Percentiles rank a stretch among this genome's conserved stretches.
phyloP scores from a whole-genome alignment of 2,329 filamentous ascomycete species.

The Diaporthe batatas region DNA sequence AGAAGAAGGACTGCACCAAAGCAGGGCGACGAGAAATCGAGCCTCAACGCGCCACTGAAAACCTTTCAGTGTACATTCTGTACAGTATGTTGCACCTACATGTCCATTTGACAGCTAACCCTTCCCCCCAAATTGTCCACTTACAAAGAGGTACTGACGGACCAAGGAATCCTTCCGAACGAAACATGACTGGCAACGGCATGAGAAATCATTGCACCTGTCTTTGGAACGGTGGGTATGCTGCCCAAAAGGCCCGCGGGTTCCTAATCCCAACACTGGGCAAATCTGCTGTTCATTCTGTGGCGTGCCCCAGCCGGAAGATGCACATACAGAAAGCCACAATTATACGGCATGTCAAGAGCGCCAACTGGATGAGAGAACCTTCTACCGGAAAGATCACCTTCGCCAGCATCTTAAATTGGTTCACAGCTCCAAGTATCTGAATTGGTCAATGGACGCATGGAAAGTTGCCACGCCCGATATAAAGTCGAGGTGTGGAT shows the following conservation, averaged over 20 bases:
- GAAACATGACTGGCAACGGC: constrained; percentile 78
- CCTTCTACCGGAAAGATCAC: constrained; percentile 76
- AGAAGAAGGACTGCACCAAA: constrained; percentile 60
- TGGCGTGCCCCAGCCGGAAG: constrained; percentile 66
- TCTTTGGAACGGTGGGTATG: constrained; percentile 77
- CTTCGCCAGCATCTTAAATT: constrained; percentile 75
- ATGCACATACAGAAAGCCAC: constrained; percentile 69
- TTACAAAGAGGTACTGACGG: constrained; percentile 5
- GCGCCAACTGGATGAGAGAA: constrained; percentile 70
- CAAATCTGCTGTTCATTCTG: constrained; percentile 71
- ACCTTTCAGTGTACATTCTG: constrained; percentile 78
- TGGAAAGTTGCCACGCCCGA: constrained; percentile 73
- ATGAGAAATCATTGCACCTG: constrained; percentile 76
- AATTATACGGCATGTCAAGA: constrained; percentile 77
- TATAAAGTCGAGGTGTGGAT: constrained; percentile 74
- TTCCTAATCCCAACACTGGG: constrained; percentile 71
- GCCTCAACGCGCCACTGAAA: constrained; percentile 61
- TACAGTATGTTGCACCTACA: constrained; percentile 53
- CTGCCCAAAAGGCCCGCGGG: constrained; percentile 67
- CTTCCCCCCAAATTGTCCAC: too few relatives aligned
- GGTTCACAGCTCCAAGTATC: constrained; percentile 73
- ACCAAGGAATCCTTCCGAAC: constrained; percentile 71
- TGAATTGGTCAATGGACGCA: constrained; percentile 73
- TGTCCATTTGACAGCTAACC: background rate
- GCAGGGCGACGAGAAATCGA: constrained; percentile 52